Evolutionary conservation across 352 stramenopile species (phyloP), one percentile per base, ranked within the genome.

Genomic region (Phytopythium boreale): DNA sequence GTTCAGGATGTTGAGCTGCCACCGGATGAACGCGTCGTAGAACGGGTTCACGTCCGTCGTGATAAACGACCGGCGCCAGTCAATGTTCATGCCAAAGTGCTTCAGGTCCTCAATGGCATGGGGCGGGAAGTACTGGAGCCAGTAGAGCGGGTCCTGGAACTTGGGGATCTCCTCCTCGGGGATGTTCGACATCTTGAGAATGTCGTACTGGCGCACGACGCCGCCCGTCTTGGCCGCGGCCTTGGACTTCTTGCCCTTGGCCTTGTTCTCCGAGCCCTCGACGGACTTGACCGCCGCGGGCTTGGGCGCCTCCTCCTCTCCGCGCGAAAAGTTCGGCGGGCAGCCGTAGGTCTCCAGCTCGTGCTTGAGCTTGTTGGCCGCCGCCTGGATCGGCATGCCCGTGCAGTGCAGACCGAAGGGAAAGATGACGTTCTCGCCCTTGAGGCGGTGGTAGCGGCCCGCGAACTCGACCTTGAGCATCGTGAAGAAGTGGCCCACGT

Each of bases 351-450:
- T 70, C 64, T 93, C 88, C 55, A 99, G 94, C 85, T 99, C 98
- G 26, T 83, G 82, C 84, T 98, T 99, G 59, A 99, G 88, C 83
- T 99, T 99, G 84, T 99, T 99, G 24, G 98, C 98, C 15, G 98
- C 97, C 4, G 93, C 96, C 84, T 99, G 97, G 80, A 99, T 99
- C 26, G 98, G 98, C 97, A 99, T 99, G 61, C 98, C 98, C 22
- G 98, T 99, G 84, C 97, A 99, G 83, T 99, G 98, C 68, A 99
- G 98, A 10, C 85, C 96, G 84, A 99, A 99, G 52, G 97, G 98
- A 74, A 99, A 99, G 53, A 99, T 77, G 41, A 98, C 97, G 82
- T 99, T 99, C 74, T 99, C 97, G 50, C 97, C 98, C 79, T 98
- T 96, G 57, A 99, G 89, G 49, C 96, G 90, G 75, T 99, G 96